Evolutionary conservation across 2,329 filamentous ascomycete genomes (phyloP), one percentile per base, ranked within the genome.

Genomic region (Dichotomopilus funicola): DNA sequence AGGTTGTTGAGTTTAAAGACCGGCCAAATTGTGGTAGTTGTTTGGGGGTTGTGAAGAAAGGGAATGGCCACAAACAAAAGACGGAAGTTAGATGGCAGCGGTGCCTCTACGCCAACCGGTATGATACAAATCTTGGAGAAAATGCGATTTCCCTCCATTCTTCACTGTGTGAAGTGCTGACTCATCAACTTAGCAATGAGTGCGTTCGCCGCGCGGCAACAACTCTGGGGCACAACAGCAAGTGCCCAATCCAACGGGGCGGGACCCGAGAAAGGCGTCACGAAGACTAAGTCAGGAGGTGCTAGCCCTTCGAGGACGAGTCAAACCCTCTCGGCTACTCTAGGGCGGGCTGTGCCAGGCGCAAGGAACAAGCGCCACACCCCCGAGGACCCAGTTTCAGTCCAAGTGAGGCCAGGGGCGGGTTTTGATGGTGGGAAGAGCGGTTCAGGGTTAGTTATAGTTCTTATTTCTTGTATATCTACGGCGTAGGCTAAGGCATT

Each of bases 201-300:
- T 63, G 75, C 75, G 19, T 75, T 76, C 64, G 73, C 75, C 27
- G 65, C 75, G 38, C 68, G 74, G 2, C 71, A 71, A 54, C 70
- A 66, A 53, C 64, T 75, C 3, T 73, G 49, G 65, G 59, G 62
- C 2, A 19, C 36, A 64, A 52, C 62, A 61, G 31, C 54, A 42
- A 35, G 49, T 53, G 44, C 19, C 38, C 45, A 27, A 6, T 13
- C 8, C 31, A 35, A 33, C 12, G 12, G 37, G 13, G 50, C 36
- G 10, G 33, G 8, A 33, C 8, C 41, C 3, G 54, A 51, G 37
- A 7, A 52, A 40, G 40, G 13, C 10, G 40, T n/a, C 11, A 6
- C 13, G 5, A 6, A 42, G 6, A 27, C 19, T 27, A 27, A 27
- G 19, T 27, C 19, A 27, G 3, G 19, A 27, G 19, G 19, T 42